Base-by-base conservation (phyloP, 345 rosid species). In the Carallia brachiata region DNA sequence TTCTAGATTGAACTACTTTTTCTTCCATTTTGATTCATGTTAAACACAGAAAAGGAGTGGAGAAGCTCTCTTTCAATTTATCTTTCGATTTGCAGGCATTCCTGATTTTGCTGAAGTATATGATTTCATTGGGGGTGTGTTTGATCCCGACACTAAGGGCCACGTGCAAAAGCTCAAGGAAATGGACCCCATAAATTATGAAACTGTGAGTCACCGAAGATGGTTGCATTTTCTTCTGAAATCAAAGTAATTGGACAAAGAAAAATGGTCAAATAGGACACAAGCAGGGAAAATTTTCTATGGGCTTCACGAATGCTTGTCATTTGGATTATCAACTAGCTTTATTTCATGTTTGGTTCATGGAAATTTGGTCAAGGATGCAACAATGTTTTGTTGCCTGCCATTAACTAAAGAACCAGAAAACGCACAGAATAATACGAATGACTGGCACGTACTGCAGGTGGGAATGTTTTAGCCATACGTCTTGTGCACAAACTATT, bases 101-200 rank as follows among this genome's bases (percentile, higher is more conserved):
- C 97, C 97, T 6, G 95, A 94, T 77, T 94, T 94, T 80, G 79
- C 93, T 75, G 90, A 94, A 82, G 97, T 94, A 27, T 94, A 94
- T 79, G 77, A 81, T 73, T 94, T 94, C 86, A 91, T 94, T 44
- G 98, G 97, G 62, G 90, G 92, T 67, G 87, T 94, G 58, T 94
- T 94, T 70, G 97, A 94, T 84, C 96, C 95, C 37, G 86, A 85
- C 52, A 75, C 84, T 65, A 52, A 75, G 63, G 93, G 81, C 69
- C 97, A 91, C n/a, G 80, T 76, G 70, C 79, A 90, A 67, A 90
- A 90, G 82, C 96, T 94, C 69, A 85, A 91, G 85, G 98, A 87
- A 77, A 94, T 94, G 98, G 98, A 94, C 73, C 98, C 97, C 64
- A 87, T 91, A 63, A 94, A 88, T 76, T 91, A 85, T 52, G 96